Evolutionary conservation across 345 rosid species (phyloP).

Genomic region (Passiflora organensis): DNA sequence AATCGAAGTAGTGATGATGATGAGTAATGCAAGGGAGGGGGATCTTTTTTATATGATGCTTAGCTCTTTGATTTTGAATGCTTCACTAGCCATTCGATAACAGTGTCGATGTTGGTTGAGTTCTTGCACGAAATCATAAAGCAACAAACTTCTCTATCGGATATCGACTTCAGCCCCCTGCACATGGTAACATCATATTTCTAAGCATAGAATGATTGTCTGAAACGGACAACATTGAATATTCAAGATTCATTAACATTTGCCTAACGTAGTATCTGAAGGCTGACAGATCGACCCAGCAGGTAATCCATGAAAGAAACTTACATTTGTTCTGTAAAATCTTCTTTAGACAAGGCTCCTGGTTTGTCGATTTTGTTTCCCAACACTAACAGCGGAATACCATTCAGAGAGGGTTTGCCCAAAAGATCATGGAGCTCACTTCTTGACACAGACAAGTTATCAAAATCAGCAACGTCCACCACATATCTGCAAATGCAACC

Average conservation of each 20-base stretch:
- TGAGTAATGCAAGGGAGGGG: conserved; percentile 10
- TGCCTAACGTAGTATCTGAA: too few species aligned
- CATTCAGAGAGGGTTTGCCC: conserved; percentile 54
- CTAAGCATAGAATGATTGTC: conserved; percentile 1
- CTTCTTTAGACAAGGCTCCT: conserved; percentile 56
- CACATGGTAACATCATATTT: not conserved
- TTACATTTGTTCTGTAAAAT: conserved; percentile 52
- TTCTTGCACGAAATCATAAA: conserved; percentile 75
- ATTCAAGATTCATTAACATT: not conserved
- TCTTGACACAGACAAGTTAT: conserved; percentile 52
- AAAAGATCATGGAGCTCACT: conserved; percentile 68
- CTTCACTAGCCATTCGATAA: conserved; percentile 72
- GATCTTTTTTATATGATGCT: too few species aligned
- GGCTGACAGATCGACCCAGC: too few species aligned
- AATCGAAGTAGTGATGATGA: not conserved
- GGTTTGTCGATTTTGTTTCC: conserved; percentile 73
- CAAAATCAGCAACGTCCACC: conserved; percentile 66
- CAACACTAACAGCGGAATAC: conserved; percentile 63
- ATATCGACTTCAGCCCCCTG: conserved; percentile 59
- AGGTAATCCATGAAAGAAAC: conserved; percentile 1
- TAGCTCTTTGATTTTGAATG: conserved; percentile 63
- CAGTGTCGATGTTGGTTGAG: conserved; percentile 62
- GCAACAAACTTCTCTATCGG: conserved; percentile 60
- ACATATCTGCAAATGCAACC: conserved; percentile 41
- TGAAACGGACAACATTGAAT: not conserved